A percentile compares a stretch with the other conserved stretches of the same genome.
These are phyloP conservation scores for Boletus rubescentipes DNA, from an alignment of 768 basidiomycete genomes.

Conservation along the genomic window DNA sequence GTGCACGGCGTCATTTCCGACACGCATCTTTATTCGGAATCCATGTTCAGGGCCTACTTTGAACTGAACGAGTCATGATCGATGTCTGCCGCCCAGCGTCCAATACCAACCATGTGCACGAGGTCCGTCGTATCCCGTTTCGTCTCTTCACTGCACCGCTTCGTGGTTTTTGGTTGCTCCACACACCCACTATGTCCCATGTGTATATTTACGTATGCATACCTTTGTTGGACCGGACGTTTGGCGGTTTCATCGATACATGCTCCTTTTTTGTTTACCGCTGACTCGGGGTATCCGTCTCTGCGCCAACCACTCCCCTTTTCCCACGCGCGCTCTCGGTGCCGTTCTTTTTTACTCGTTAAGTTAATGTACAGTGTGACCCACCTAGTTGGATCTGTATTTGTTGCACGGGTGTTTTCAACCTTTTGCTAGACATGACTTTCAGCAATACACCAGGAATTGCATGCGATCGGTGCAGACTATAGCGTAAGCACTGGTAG, in stretches of 20 bases:
- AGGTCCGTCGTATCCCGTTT: too few species aligned
- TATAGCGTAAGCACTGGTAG: too few species aligned
- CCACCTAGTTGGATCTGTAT: conserved; percentile 19
- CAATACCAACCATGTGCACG: not conserved
- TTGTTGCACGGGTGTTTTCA: conserved; percentile 5
- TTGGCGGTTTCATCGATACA: not conserved
- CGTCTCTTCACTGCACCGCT: too few species aligned
- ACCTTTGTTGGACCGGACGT: conserved; percentile 9
- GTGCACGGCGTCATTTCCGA: conserved; percentile 81
- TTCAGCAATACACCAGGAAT: conserved; percentile 4
- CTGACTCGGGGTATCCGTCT: too few species aligned
- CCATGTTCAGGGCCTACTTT: conserved; percentile 91
- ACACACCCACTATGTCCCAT: not conserved
- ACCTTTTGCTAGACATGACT: not conserved
- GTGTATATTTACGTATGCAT: conserved; percentile 13
- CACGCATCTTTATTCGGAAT: conserved; percentile 73
- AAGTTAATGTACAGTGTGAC: conserved; percentile 20
- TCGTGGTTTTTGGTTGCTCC: not conserved
- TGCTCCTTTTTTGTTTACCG: not conserved
- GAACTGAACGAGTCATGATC: conserved; percentile 54
- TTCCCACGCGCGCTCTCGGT: not conserved
- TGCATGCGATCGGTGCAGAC: not conserved
- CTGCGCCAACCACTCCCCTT: not conserved
- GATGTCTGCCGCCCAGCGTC: not conserved
- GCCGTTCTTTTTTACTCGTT: conserved; percentile 5